Evolutionary conservation across 2,329 filamentous ascomycete species (phyloP).

Genomic region (Ilyonectria sp.): DNA sequence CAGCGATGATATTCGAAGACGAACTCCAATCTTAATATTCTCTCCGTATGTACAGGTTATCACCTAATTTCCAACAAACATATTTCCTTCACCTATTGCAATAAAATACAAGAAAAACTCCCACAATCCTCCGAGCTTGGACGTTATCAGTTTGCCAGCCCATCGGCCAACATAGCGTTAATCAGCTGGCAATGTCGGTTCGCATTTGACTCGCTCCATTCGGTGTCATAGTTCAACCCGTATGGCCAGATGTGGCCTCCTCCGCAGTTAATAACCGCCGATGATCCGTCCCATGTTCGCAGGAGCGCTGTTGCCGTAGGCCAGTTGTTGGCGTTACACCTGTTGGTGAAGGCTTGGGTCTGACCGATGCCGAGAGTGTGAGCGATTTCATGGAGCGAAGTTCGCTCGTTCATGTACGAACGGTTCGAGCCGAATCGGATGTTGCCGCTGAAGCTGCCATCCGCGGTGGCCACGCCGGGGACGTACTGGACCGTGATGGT

Average conservation of each 20-base stretch:
- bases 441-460: slow-evolving; percentile 62
- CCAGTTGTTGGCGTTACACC: slow-evolving; percentile 60
- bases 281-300: slow-evolving; percentile 57
- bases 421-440: slow-evolving; percentile 63
- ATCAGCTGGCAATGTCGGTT: slow-evolving; percentile 60
- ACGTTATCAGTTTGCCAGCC: slow-evolving; percentile 31
- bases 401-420: slow-evolving; percentile 64
- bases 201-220: slow-evolving; percentile 62
- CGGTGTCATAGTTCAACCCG: slow-evolving; percentile 60
- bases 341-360: slow-evolving; percentile 56
- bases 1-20: no score
- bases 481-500: slow-evolving; percentile 58
- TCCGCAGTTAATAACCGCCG: slow-evolving; percentile 57
- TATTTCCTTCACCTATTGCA: no score
- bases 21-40: no score
- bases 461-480: slow-evolving; percentile 62
- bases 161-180: slow-evolving; percentile 62
- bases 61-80: no score
- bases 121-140: not conserved
- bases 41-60: no score
- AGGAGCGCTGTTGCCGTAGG: slow-evolving; percentile 57
- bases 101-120: no score
- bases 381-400: slow-evolving; percentile 64
- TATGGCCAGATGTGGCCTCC: slow-evolving; percentile 60
- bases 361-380: slow-evolving; percentile 65